Percentiles rank a stretch among this genome's conserved stretches.
phyloP scores from a whole-genome alignment of 352 stramenopile genomes.

The Pythium myriotylum region DNA sequence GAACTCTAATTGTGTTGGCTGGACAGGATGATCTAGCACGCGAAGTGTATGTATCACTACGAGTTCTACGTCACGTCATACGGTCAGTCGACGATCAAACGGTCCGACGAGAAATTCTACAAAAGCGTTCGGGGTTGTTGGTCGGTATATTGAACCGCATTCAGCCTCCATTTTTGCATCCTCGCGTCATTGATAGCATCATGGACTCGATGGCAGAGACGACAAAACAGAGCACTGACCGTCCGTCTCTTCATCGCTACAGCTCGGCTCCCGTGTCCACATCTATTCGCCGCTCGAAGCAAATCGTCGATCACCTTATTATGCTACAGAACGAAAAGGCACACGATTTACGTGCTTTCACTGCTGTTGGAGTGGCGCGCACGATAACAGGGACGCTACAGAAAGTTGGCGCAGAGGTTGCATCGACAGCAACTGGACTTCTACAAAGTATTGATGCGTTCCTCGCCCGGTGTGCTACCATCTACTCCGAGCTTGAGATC shows the following conservation, averaged over 20 bases:
- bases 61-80: slow-evolving; percentile 62
- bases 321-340: slow-evolving; percentile 51
- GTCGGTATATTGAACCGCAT: slow-evolving; percentile 58
- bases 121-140: slow-evolving; percentile 38
- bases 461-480: slow-evolving; percentile 60
- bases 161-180: slow-evolving; percentile 70
- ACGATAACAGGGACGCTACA: slow-evolving; percentile 67
- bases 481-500: slow-evolving; percentile 76
- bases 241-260: slow-evolving; percentile 9
- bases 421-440: slow-evolving; percentile 36
- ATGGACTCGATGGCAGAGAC: slow-evolving; percentile 43
- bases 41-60: slow-evolving; percentile 74
- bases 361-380: slow-evolving; percentile 57
- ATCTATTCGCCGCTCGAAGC: slow-evolving; percentile 9
- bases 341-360: slow-evolving; percentile 64
- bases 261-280: slow-evolving; percentile 14
- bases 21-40: slow-evolving; percentile 61
- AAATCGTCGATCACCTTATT: slow-evolving; percentile 45
- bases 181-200: slow-evolving; percentile 54
- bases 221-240: slow-evolving; percentile 3
- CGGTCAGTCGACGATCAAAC: slow-evolving; percentile 53
- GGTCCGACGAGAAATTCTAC: slow-evolving; percentile 55
- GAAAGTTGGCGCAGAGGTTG: slow-evolving; percentile 55
- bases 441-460: slow-evolving; percentile 62
- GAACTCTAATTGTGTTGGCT: neutral